Evolutionary conservation across 1,139 yeast species (phyloP).

Genomic region (Kodamaea derodonti): DNA sequence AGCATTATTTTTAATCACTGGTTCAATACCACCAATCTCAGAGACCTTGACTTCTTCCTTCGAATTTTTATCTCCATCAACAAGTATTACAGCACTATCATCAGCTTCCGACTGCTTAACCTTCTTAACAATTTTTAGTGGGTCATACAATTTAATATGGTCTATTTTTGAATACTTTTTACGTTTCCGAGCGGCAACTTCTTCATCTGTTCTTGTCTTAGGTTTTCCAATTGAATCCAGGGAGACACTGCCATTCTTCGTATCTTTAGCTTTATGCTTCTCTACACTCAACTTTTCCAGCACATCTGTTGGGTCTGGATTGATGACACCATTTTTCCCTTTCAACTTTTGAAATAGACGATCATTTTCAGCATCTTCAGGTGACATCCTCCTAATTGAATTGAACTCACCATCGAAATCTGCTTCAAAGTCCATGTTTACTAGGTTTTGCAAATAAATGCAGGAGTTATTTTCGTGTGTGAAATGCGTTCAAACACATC

Average conservation of each 20-base stretch:
- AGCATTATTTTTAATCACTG: too few species aligned
- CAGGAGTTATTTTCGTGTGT: too few species aligned
- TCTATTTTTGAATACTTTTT: conserved; percentile 1
- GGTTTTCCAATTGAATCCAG: neutral
- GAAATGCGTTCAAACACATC: too few species aligned
- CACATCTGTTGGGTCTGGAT: too few species aligned
- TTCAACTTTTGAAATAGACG: conserved; percentile 15
- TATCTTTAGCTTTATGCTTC: too few species aligned
- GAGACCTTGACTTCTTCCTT: neutral
- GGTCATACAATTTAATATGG: conserved; percentile 1
- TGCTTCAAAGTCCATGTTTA: conserved; percentile 1
- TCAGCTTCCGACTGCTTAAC: neutral
- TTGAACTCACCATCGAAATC: conserved; percentile 31
- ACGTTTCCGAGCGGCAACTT: neutral
- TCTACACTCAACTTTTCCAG: too few species aligned
- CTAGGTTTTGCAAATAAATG: too few species aligned
- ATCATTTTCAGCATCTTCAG: conserved; percentile 19
- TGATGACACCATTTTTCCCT: too few species aligned
- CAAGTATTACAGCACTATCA: neutral
- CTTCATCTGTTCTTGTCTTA: too few species aligned
- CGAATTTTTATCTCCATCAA: neutral
- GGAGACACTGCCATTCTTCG: too few species aligned
- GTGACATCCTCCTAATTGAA: conserved; percentile 22
- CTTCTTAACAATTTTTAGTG: neutral
- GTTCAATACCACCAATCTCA: too few species aligned